Base-by-base conservation (phyloP, 176 grass and related monocot genomes). In the Raddia guianensis region DNA sequence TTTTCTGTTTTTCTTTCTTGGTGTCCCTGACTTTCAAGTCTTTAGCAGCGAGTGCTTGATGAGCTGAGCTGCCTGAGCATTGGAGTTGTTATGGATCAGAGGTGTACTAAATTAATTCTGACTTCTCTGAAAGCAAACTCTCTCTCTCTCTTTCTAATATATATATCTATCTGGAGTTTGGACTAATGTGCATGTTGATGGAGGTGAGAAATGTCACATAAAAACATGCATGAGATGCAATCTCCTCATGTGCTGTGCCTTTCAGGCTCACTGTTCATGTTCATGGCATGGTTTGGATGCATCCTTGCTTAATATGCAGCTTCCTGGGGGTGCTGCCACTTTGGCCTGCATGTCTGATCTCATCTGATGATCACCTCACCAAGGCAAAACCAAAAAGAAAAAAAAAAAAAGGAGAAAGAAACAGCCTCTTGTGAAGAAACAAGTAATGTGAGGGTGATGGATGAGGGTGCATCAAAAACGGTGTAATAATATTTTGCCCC, bases 211-310 rank as follows among this genome's bases (percentile, higher is more conserved):
- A 62, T 73, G 53, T 4, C 52, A 12, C 34, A 82, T 15, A 54
- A 33, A 53, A 33, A 53, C 35, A n/a, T 14, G 48, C 20, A 53
- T 66, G 76, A 35, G 63, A 57, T 60, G 72, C 49, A 78, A 60
- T 35, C 37, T 60, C 32, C 62, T 20, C 18, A 20, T 55, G 87
- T 85, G 66, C 76, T 82, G 83, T 77, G 45, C 58, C 78, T 86
- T 61, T 86, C 83, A 66, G 16, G 58, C 3, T 77, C 73, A 77
- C 83, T 89, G 87, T 86, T 89, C 72, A 75, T 89, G 87, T 86
- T 89, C 72, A 75, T 44, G 32, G 44, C 72, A 76, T 81, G 57
- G 84, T 82, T 68, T 75, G 63, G 60, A 80, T 78, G 44, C 19
- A 75, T 75, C 70, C 63, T 62, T 81, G 63, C 80, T 80, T 84